Base-by-base conservation (phyloP, 805 yeast genomes). In the Pachysolen tannophilus region DNA sequence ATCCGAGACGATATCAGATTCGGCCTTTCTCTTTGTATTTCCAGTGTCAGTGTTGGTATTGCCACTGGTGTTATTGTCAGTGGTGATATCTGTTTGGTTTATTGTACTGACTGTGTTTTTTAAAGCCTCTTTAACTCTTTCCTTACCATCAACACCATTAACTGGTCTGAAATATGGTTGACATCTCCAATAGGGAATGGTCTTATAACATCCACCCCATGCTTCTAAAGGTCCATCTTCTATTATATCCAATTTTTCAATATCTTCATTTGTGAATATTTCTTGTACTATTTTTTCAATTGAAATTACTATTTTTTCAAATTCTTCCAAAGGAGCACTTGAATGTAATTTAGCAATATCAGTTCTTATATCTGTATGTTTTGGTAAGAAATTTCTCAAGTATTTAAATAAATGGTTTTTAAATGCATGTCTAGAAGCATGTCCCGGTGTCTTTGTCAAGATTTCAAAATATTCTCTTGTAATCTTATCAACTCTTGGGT, bases 111-210 rank as follows among this genome's bases (percentile, higher is more conserved):
- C n/a, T n/a, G n/a, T n/a, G n/a, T 43, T 35, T 32, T 44, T 33
- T 35, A 49, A 36, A 13, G 48, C 35, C 21, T 45, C 45, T 21
- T 48, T 48, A 7, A 52, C 49, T 8, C 56, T 51, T 6, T 55
- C 60, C 31, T 70, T 74, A 17, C 71, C 75, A 19, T 69, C 64
- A 3, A 73, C 76, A 16, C 97, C 97, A 53, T 85, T 73, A 1
- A 90, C 95, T 3, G 80, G 78, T 47, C 98, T 69, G 66, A 90
- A 90, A 53, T 84, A 82, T 2, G 98, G 98, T 59, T 90, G 98
- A 44, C 95, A 78, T 49, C 97, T 71, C 97, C 97, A 90, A 55
- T 82, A 87, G 2, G 98, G 97, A 11, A 90, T 75, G 4, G 68
- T 71, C 53, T 77, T 76, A 55, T 92, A 90, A 10, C 67, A 48